Base-by-base conservation (phyloP, 768 basidiomycete species). In the Mycena sanguinolenta region DNA sequence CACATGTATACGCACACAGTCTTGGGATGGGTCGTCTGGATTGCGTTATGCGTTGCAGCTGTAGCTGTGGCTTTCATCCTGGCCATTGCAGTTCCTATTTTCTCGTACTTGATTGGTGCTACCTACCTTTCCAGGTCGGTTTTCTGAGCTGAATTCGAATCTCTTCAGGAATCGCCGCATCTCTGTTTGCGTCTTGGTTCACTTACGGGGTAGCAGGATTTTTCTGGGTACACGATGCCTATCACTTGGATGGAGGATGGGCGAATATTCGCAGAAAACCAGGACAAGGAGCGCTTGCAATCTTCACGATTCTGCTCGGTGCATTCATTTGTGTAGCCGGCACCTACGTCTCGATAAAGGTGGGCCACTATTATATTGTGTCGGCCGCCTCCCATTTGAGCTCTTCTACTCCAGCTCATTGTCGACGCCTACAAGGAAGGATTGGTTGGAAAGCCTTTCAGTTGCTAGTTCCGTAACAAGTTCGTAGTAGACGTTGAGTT, bases 161-260 rank as follows among this genome's bases (percentile, higher is more conserved):
- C 32, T 34, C 32, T 10, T 4, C 32, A 71, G 70, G 88, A 17
- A 85, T 89, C 68, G 77, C 86, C 16, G 88, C 87, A 12, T 80
- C 87, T 21, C 78, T 89, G 25, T 89, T 89, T 69, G 87, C 88
- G 10, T 82, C 85, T n/a, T 89, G 88, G 87, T 89, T 86, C 73
- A 88, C 88, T 17, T 88, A 88, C 70, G 87, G 87, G 30, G 65
- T 86, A 10, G 86, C 86, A 13, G 86, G 87, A 2, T 86, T 85
- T 71, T 89, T 89, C 77, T 89, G 86, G 85, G 65, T 89, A 28
- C 80, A 87, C 69, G 87, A 89, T 74, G 77, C 80, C 16, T 85
- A 85, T 69, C 77, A 87, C 69, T 70, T 84, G 14, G 77, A 80
- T 54, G 85, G 84, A 6, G 82, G 81, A 49, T 77, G 77, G 44